Evolutionary conservation across 192 early-diverging fungal genomes (phyloP).

Genomic region (Coemansia sp.): DNA sequence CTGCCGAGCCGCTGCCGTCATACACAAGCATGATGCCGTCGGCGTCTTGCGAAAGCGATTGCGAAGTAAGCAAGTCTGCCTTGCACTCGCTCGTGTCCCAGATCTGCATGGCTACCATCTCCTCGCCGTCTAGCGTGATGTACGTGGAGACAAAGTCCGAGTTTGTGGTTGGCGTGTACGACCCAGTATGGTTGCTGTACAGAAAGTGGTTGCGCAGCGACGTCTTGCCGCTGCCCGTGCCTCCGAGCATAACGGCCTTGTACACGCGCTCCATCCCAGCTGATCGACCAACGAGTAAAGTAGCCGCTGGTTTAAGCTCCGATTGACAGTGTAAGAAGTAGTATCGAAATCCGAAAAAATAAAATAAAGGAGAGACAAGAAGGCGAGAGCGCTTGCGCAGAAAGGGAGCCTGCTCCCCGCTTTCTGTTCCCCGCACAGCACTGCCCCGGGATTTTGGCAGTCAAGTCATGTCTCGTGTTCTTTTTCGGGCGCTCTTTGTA

Average conservation of each 20-base stretch:
- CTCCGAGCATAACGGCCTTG: constrained; percentile 49
- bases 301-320: too few relatives aligned
- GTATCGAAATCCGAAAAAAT: not conserved
- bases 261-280: constrained; percentile 26
- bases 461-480: not conserved
- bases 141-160: constrained; percentile 53
- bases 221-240: constrained; percentile 37
- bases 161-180: constrained; percentile 26
- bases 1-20: constrained; percentile 10
- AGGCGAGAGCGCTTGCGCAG: not conserved
- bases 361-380: not conserved
- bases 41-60: constrained; percentile 41
- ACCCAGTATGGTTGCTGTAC: constrained; percentile 35
- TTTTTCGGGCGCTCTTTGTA: constrained; percentile 3
- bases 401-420: constrained; percentile 1
- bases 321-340: not conserved
- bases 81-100: constrained; percentile 46
- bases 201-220: constrained; percentile 50
- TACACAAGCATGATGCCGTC: constrained; percentile 44
- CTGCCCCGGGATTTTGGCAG: constrained; percentile 1
- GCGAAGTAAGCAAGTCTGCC: constrained; percentile 13
- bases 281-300: not conserved
- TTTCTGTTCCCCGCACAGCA: not conserved
- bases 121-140: constrained; percentile 15
- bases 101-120: constrained; percentile 41